Base-by-base conservation (phyloP, 2,329 filamentous ascomycete genomes). In the Phyllosticta capitalensis region DNA sequence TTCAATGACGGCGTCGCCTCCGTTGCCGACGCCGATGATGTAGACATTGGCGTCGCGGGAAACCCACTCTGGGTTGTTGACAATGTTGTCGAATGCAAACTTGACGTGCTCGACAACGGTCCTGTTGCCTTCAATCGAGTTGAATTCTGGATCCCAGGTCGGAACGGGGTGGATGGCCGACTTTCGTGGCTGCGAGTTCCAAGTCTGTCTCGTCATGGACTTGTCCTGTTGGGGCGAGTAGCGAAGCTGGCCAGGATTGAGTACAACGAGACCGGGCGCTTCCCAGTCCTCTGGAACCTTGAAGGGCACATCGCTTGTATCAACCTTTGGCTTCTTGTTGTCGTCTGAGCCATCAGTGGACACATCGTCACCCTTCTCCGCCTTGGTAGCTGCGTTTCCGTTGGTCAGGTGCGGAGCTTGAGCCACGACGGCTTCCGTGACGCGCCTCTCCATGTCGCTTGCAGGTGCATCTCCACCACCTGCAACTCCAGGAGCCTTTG, bases 161-260 rank as follows among this genome's bases (percentile, higher is more conserved):
- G 55, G 26, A 7, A 59, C n/a, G 20, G 49, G 53, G 48, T 52
- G 38, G 9, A 56, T 38, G 4, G 84, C 79, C 54, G 83, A 88
- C 60, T 79, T 76, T 65, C 86, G 80, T 0, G 86, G 85, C 52
- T 87, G 73, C 1, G 77, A 78, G 7, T 76, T 68, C 78, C 86
- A 88, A 2, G 79, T 80, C 0, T 69, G 68, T 1, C 79, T 69
- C 0, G 83, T 88, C 62, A 95, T 76, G 0, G 84, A 78, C 54
- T 81, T 79, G 56, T 79, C 74, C 1, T 79, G 79, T 56, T 82
- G 79, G 49, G 88, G 83, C 70, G 88, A 89, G 85, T 90, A 96
- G 66, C 86, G 77, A 19, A 89, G 76, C 73, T 95, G 85, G 4
- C 89, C 90, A 3, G 84, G 78, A 69, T 96, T 96, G 52, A 90